Base-by-base conservation (phyloP, 1,139 yeast genomes). In the Pneumocystis oryctolagi region DNA sequence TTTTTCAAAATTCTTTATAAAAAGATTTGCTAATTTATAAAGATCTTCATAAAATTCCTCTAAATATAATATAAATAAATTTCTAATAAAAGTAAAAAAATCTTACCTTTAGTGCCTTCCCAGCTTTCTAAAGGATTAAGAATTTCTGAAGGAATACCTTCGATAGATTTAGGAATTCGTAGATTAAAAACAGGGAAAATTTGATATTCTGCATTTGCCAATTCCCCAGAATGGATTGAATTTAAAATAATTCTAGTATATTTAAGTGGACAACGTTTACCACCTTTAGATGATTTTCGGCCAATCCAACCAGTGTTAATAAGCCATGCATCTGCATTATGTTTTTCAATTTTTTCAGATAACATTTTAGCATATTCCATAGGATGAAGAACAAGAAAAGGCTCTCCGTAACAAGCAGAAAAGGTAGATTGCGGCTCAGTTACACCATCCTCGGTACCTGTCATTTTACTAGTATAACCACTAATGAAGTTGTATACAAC, bases 241-340 rank as follows among this genome's bases (percentile, higher is more conserved):
- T 92, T 96, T 74, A 92, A 81, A 68, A 92, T 90, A 67, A 96
- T 96, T 80, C 98, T 87, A 67, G 98, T 92, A 84, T 89, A 90
- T 78, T 92, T 92, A 77, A 92, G 84, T 65, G 97, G 94, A 79
- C 97, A 92, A 80, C 98, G 87, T 81, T 87, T 85, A 74, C 97
- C 98, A 71, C 97, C 97, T 75, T 84, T 82, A 67, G 89, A 80
- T 70, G 87, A 95, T 68, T 95, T 86, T 70, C 92, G 84, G 69
- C 98, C 98, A 70, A 90, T 89, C 98, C 98, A 92, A 68, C 98
- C 98, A 70, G 98, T 92, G 80, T 92, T 92, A 75, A 92, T 83
- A 76, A 92, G 82, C 96, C 96, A 92, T 66, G 98, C 97, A 73
- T 84, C 82, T 64, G 97, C 90, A 71, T 85, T 85, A 80, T 89